phyloP scores from a whole-genome alignment of 805 yeast genomes.

The Yamadazyma paraphyllophila region DNA sequence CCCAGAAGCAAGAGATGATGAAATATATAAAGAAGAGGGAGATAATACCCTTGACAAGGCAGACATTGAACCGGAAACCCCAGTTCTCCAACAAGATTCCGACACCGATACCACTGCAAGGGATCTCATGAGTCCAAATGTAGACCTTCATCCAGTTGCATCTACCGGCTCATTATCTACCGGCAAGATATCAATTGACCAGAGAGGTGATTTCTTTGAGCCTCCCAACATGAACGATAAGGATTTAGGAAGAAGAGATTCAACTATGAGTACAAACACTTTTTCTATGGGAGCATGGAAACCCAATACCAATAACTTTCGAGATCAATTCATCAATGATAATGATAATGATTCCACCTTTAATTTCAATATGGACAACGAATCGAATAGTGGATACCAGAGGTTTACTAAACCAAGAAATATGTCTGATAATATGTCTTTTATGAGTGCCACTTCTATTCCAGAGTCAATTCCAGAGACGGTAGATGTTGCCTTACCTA shows the following conservation, averaged over 20 bases:
- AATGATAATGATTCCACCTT: conserved; percentile 38
- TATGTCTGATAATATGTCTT: conserved; percentile 20
- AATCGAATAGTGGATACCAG: conserved; percentile 21
- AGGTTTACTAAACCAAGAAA: conserved; percentile 31
- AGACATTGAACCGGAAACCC: too few relatives aligned
- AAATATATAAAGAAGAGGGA: too few relatives aligned
- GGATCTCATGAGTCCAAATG: not conserved
- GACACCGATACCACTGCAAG: not conserved
- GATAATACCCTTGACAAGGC: too few relatives aligned
- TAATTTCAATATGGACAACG: conserved; percentile 23
- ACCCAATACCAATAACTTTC: conserved; percentile 51
- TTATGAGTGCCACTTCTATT: conserved; percentile 30
- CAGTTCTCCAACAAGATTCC: not conserved
- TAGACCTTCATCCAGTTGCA: conserved; percentile 19
- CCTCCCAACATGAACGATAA: conserved; percentile 9
- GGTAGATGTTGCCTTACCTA: conserved; percentile 37
- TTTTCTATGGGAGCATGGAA: conserved; percentile 56
- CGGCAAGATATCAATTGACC: conserved; percentile 23
- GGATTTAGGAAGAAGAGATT: conserved; percentile 27
- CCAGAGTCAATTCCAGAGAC: conserved; percentile 46
- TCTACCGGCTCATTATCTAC: conserved; percentile 32
- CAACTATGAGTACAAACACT: conserved; percentile 34
- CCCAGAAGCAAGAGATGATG: too few relatives aligned
- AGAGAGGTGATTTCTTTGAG: conserved; percentile 14
- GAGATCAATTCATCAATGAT: conserved; percentile 49